Percentiles rank a stretch among this genome's conserved stretches.
phyloP scores from a whole-genome alignment of 2,329 filamentous ascomycete genomes.

The Botrytis pseudocinerea region DNA sequence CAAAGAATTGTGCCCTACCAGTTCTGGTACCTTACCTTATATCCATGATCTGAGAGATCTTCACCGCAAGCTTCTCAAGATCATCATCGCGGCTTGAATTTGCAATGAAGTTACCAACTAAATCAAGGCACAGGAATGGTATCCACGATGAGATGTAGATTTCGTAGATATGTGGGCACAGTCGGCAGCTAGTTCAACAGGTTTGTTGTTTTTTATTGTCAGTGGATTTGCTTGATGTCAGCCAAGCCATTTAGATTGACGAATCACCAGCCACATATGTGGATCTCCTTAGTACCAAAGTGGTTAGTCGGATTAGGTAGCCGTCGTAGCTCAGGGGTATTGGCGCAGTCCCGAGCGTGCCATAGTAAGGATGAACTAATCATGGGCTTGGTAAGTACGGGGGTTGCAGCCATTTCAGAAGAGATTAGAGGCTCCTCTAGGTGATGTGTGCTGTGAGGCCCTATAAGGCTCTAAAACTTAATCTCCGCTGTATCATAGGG shows the following conservation, averaged over 20 bases:
- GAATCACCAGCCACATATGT: background rate
- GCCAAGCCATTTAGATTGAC: constrained; percentile 12
- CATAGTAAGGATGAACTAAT: background rate
- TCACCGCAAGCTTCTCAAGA: background rate
- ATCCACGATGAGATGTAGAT: background rate
- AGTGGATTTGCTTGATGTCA: constrained; percentile 15
- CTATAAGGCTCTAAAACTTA: background rate
- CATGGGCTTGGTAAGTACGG: background rate
- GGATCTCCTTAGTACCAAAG: background rate
- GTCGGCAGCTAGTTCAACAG: background rate
- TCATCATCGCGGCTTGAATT: constrained; percentile 4
- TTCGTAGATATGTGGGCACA: background rate
- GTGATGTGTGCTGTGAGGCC: background rate
- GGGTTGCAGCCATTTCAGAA: background rate
- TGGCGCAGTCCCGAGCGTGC: background rate
- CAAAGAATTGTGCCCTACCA: background rate
- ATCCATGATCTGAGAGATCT: constrained; percentile 13
- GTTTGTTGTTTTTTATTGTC: background rate
- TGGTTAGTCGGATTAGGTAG: background rate
- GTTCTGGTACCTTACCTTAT: constrained; percentile 14
- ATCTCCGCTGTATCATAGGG: background rate
- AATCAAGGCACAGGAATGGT: constrained; percentile 17
- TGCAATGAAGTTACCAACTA: background rate
- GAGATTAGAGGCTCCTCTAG: background rate
- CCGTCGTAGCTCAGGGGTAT: background rate